Percentiles rank a stretch among this genome's conserved stretches.
Evolutionary conservation across 1,284 basidiomycete genomes (phyloP).

Genomic region (Wolfiporia cocos): DNA sequence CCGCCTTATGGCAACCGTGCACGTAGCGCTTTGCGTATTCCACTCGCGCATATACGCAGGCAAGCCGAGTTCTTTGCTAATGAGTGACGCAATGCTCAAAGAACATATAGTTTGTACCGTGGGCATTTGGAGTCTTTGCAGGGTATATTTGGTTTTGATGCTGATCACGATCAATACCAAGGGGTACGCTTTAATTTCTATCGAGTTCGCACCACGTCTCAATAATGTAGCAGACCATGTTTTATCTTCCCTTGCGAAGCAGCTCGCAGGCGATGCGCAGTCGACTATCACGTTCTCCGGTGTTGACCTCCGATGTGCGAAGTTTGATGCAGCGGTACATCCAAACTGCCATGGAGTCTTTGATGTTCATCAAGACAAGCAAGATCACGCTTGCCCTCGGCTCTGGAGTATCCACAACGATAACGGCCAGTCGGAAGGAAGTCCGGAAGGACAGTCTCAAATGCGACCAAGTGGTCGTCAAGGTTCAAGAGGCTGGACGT

Average conservation of each 20-base stretch:
- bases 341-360: slow-evolving; percentile 4
- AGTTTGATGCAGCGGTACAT: slow-evolving; percentile 9
- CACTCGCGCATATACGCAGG: slow-evolving; percentile 26
- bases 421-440: too few relatives aligned
- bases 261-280: slow-evolving; percentile 7
- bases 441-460: too few relatives aligned
- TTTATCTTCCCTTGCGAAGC: slow-evolving; percentile 36
- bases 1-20: slow-evolving; percentile 18
- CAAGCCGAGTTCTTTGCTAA: slow-evolving; percentile 18
- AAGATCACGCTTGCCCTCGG: too few relatives aligned
- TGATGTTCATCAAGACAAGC: slow-evolving; percentile 16
- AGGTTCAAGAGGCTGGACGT: background rate
- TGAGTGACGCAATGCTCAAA: background rate
- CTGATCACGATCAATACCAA: slow-evolving; percentile 23
- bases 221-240: slow-evolving; percentile 34
- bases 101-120: slow-evolving; percentile 28
- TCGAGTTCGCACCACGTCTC: too few relatives aligned
- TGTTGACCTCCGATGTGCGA: slow-evolving; percentile 4
- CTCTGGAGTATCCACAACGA: too few relatives aligned
- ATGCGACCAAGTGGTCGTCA: background rate
- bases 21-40: slow-evolving; percentile 21
- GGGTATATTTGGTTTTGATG: slow-evolving; percentile 34
- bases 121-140: slow-evolving; percentile 34
- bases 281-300: slow-evolving; percentile 3
- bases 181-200: slow-evolving; percentile 29